These are phyloP conservation scores for Eremomyces bilateralis DNA, from an alignment of 495 filamentous ascomycete genomes.

Conservation along the genomic window DNA sequence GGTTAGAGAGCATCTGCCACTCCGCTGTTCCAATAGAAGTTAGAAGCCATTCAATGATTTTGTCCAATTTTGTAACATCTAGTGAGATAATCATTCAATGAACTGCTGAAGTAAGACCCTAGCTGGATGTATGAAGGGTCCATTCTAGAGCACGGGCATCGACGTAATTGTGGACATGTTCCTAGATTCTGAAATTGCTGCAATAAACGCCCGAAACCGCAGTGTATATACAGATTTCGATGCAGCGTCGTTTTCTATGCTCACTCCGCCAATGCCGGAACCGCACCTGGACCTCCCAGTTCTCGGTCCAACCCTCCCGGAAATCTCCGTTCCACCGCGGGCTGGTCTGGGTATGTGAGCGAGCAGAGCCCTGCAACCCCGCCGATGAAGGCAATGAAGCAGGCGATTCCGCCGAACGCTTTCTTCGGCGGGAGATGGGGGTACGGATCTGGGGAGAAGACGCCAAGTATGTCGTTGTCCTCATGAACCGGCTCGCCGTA, in stretches of 20 bases:
- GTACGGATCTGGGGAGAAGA: constrained; percentile 80
- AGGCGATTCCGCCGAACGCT: constrained; percentile 35
- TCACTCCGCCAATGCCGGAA: no score
- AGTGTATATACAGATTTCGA: background rate
- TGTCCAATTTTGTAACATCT: no score
- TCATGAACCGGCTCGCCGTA: constrained; percentile 92
- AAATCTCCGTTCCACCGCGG: constrained; percentile 54
- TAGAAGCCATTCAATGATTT: no score
- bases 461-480: constrained; percentile 85
- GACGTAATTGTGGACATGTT: no score
- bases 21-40: no score
- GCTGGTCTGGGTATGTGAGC: constrained; percentile 75
- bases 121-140: no score
- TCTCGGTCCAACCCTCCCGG: constrained; percentile 68
- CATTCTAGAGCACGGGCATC: no score
- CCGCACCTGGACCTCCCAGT: constrained; percentile 43
- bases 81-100: no score
- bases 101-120: no score
- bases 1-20: no score
- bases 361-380: constrained; percentile 48
- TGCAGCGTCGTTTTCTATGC: constrained; percentile 7
- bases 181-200: no score
- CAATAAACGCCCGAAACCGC: no score
- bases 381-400: constrained; percentile 54
- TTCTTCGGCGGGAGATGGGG: constrained; percentile 46